phyloP scores from a whole-genome alignment of 306 rosid genomes.

The Rubus idaeus region DNA sequence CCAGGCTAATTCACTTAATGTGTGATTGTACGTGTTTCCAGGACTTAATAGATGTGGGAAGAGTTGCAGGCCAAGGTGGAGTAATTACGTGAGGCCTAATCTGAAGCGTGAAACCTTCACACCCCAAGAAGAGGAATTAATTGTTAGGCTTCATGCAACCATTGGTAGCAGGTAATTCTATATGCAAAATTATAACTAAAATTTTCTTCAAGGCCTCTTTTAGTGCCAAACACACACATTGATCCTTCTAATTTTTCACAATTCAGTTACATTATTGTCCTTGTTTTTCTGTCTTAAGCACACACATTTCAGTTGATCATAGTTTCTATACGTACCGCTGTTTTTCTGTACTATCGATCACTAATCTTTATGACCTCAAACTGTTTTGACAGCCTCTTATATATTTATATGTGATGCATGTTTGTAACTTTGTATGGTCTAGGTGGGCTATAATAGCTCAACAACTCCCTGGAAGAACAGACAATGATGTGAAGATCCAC shows the following conservation, averaged over 20 bases:
- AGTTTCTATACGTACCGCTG: background rate
- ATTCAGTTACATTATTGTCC: background rate
- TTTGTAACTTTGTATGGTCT: background rate
- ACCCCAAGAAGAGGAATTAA: slow-evolving; percentile 78
- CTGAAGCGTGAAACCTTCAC: slow-evolving; percentile 69
- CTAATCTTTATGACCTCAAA: slow-evolving; percentile 2
- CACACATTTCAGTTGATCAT: background rate
- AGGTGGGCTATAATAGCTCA: slow-evolving; percentile 97
- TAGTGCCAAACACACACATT: background rate
- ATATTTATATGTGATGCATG: slow-evolving; percentile 14
- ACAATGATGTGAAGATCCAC: slow-evolving; percentile 75
- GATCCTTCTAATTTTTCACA: background rate
- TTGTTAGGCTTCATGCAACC: slow-evolving; percentile 89
- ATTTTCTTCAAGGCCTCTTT: too few relatives aligned
- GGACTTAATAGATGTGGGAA: slow-evolving; percentile 79
- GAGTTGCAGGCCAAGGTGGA: slow-evolving; percentile 74
- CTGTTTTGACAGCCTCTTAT: slow-evolving; percentile 14
- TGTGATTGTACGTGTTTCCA: slow-evolving; percentile 29
- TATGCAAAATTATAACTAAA: background rate
- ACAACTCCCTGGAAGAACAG: slow-evolving; percentile 92
- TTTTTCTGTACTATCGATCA: background rate
- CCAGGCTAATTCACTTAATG: background rate
- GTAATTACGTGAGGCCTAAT: slow-evolving; percentile 51
- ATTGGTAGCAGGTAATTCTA: slow-evolving; percentile 83
- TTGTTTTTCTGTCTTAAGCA: background rate